Conservation (phyloP, 2,329 filamentous ascomycete species). For the Talaromyces marneffei region DNA sequence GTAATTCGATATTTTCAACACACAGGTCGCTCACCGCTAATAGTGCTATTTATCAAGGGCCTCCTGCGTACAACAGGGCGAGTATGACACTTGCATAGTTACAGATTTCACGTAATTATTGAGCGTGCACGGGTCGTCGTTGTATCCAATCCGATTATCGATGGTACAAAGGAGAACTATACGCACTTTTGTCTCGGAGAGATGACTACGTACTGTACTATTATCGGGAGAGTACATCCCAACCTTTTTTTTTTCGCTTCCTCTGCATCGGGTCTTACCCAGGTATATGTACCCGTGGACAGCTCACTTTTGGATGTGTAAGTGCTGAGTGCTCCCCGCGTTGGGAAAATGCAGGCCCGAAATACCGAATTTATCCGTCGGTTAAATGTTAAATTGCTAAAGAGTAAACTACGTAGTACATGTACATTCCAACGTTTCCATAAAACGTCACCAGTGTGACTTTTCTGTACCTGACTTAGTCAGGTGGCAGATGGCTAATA, state of each 20-base stretch:
- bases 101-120: too few relatives aligned
- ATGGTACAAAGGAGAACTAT: too few relatives aligned
- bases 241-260: too few relatives aligned
- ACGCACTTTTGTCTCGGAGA: too few relatives aligned
- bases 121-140: too few relatives aligned
- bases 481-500: constrained; percentile 25
- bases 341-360: background rate
- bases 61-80: background rate
- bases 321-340: background rate
- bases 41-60: background rate
- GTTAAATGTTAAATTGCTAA: too few relatives aligned
- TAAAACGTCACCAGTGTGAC: background rate
- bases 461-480: constrained; percentile 45
- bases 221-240: too few relatives aligned
- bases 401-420: too few relatives aligned
- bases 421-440: background rate
- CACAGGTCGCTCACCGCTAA: background rate
- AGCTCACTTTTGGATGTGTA: background rate
- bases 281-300: background rate
- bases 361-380: constrained; percentile 18
- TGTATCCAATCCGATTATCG: too few relatives aligned
- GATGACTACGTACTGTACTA: too few relatives aligned
- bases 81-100: background rate
- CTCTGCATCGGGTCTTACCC: background rate
- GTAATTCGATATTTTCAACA: background rate